A percentile compares a stretch with the other conserved stretches of the same genome.
Evolutionary conservation across 768 basidiomycete species (phyloP).

Genomic region (Postia placenta): DNA sequence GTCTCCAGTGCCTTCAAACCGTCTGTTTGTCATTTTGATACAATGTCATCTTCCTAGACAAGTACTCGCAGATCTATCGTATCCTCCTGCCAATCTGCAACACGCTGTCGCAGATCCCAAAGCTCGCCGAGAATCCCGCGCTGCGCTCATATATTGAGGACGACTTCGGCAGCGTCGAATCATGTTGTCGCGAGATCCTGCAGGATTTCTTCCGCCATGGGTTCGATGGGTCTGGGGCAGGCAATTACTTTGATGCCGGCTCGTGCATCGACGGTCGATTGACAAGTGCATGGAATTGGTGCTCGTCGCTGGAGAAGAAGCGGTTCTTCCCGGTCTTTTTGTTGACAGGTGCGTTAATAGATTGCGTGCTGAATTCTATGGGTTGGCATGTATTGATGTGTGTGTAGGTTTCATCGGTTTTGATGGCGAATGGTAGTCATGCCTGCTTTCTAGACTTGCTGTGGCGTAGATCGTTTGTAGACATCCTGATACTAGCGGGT

Average conservation of each 20-base stretch:
- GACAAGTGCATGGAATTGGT: constrained; percentile 94
- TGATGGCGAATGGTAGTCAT: constrained; percentile 82
- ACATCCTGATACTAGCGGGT: too few species aligned
- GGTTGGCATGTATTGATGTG: constrained; percentile 2
- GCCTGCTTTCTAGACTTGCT: too few species aligned
- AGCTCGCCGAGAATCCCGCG: constrained; percentile 61
- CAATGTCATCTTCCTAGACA: too few species aligned
- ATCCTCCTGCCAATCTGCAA: constrained; percentile 86
- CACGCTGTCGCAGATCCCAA: constrained; percentile 66
- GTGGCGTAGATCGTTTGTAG: too few species aligned
- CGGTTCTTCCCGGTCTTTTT: constrained; percentile 76
- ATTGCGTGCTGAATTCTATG: background rate
- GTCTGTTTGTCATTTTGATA: too few species aligned
- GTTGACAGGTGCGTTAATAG: constrained; percentile 50
- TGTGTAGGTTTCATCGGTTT: constrained; percentile 72
- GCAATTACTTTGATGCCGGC: constrained; percentile 86
- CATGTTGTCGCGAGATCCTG: constrained; percentile 63
- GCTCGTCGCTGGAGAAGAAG: constrained; percentile 80
- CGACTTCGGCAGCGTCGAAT: constrained; percentile 76
- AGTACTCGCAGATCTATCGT: constrained; percentile 88
- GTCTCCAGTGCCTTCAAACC: constrained; percentile 2
- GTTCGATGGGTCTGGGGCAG: constrained; percentile 87
- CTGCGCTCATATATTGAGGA: constrained; percentile 71
- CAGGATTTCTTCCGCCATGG: constrained; percentile 84
- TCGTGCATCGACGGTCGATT: constrained; percentile 79